Evolutionary conservation across 1,284 basidiomycete genomes (phyloP).

Genomic region (Fistulina hepatica): DNA sequence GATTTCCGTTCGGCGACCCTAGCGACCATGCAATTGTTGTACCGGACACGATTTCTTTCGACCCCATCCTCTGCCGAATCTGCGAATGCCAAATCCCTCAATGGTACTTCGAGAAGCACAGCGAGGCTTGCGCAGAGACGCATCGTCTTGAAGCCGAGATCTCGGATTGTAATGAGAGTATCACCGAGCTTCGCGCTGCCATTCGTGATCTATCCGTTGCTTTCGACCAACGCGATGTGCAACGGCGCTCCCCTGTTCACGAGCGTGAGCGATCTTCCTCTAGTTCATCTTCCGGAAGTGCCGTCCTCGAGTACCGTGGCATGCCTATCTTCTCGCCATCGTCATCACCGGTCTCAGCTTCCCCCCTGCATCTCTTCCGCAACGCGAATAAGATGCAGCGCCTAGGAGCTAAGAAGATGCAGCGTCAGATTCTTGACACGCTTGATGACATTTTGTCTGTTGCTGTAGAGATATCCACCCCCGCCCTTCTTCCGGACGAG

Average conservation of each 20-base stretch:
- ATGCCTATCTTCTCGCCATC: constrained; percentile 70
- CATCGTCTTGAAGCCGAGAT: constrained; percentile 97
- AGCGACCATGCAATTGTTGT: too few relatives aligned
- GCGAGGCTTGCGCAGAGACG: constrained; percentile 96
- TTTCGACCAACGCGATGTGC: constrained; percentile 53
- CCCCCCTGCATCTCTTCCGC: constrained; percentile 63
- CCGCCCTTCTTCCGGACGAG: constrained; percentile 85
- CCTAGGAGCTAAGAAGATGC: constrained; percentile 72
- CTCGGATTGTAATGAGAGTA: constrained; percentile 85
- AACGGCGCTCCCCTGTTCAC: too few relatives aligned
- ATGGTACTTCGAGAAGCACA: constrained; percentile 99
- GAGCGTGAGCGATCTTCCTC: too few relatives aligned
- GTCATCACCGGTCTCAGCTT: constrained; percentile 53
- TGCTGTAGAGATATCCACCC: constrained; percentile 78
- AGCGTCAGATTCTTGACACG: constrained; percentile 71
- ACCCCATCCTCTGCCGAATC: constrained; percentile 93
- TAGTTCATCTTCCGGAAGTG: constrained; percentile 8
- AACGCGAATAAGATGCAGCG: constrained; percentile 59
- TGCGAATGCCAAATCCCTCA: constrained; percentile 95
- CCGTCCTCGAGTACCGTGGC: constrained; percentile 77
- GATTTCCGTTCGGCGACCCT: constrained; percentile 64
- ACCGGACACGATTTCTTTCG: constrained; percentile 76
- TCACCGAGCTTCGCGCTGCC: constrained; percentile 76
- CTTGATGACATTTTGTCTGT: constrained; percentile 77
- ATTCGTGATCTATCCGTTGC: constrained; percentile 63